Base-by-base conservation (phyloP, 2,329 filamentous ascomycete species). In the Trichoderma citrinoviride region DNA sequence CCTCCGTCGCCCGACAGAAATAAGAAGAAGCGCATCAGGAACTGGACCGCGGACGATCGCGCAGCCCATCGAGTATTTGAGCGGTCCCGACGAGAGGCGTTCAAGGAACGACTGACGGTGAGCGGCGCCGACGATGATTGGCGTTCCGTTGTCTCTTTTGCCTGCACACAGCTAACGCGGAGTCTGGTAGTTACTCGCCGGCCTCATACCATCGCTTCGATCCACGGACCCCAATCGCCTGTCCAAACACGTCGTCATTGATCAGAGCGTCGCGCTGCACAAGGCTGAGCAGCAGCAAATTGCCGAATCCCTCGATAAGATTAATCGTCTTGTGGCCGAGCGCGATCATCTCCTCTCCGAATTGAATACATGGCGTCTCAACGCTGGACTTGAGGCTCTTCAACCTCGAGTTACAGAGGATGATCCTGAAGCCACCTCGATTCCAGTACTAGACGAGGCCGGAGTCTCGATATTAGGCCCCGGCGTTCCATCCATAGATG, bases 61-160 rank as follows among this genome's bases (percentile, higher is more conserved):
- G 77, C 77, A 3, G 74, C 75, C 5, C 78, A 80, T 66, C 73
- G 77, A 1, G 71, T 76, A 7, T 79, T 80, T 66, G 77, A 80
- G 61, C 76, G 75, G 67, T 76, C 73, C 3, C 75, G 78, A 15
- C 73, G 78, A n/a, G 77, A 79, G 66, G 74, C 77, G 1, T 80
- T 79, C 69, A 77, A 77, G 57, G 74, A 77, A 47, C 71, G 75
- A 2, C 64, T 80, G 19, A 74, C 70, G 47, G 78, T 77, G 33
- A 66, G 74, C 72, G 19, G 37, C 14, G 52, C 12, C 33, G 33
- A 37, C 33, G 12, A 5, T 37, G 12, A 37, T 14, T 37, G 12
- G 3, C 12, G 5, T 10, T 37, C 12, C n/a, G 43, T n/a, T 23
- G 19, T 3, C 41, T 41, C 33, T 27, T 3, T 14, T 19, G 57